Evolutionary conservation across 768 basidiomycete genomes (phyloP).

Genomic region (Cyclocybe cylindracea): DNA sequence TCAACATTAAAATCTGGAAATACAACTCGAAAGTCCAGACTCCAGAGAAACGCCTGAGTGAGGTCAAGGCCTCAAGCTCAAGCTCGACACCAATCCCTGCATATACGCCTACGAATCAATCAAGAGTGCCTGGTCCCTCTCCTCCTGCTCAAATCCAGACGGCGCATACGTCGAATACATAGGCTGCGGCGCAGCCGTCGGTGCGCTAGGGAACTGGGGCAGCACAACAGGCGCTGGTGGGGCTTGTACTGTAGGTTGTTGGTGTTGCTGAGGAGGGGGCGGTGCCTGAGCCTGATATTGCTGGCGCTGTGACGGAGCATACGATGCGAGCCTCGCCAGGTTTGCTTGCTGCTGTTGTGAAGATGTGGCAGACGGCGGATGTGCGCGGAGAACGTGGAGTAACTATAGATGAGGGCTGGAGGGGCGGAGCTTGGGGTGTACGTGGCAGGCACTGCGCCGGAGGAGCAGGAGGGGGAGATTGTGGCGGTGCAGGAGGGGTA

Average conservation of each 20-base stretch:
- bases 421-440: conserved; percentile 22
- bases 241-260: conserved; percentile 22
- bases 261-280: conserved; percentile 23
- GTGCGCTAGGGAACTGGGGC: conserved; percentile 67
- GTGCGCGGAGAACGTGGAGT: conserved; percentile 12
- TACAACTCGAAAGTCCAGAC: too few relatives aligned
- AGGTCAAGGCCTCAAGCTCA: too few relatives aligned
- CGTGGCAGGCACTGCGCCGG: conserved; percentile 22
- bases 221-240: conserved; percentile 36
- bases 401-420: conserved; percentile 4
- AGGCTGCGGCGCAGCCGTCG: conserved; percentile 57
- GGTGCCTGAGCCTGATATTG: conserved; percentile 24
- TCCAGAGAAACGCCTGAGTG: too few relatives aligned
- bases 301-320: conserved; percentile 19
- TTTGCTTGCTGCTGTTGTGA: conserved; percentile 9
- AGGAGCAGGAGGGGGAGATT: conserved; percentile 14
- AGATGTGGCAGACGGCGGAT: conserved; percentile 25
- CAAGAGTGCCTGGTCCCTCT: conserved; percentile 64
- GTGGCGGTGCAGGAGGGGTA: conserved; percentile 4
- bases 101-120: conserved; percentile 43
- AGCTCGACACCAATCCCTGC: not conserved
- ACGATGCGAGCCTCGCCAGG: conserved; percentile 28
- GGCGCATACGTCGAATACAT: conserved; percentile 50
- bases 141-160: conserved; percentile 53
- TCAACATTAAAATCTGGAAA: too few relatives aligned